A percentile compares a stretch with the other conserved stretches of the same genome.
Conservation (phyloP, 176 grass and related monocot species). For the Musa troglodytarum region DNA sequence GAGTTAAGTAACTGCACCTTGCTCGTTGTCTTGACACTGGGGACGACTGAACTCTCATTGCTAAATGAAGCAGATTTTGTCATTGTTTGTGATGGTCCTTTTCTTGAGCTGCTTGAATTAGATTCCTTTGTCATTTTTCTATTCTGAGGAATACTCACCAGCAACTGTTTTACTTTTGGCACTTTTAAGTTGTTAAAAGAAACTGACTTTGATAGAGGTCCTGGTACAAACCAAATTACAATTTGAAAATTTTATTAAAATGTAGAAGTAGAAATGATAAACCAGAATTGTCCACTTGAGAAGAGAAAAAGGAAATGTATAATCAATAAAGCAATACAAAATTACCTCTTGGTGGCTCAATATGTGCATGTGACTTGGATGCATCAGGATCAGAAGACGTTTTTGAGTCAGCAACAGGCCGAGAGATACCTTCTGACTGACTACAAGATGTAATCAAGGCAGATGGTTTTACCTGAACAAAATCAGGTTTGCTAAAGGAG, state of each 20-base stretch:
- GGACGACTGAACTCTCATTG: constrained; percentile 29
- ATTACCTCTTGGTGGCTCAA: constrained; percentile 40
- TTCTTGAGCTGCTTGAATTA: constrained; percentile 38
- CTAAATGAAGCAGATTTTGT: constrained; percentile 64
- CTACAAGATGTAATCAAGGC: not conserved
- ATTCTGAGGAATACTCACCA: constrained; percentile 51
- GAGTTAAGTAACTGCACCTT: constrained; percentile 32
- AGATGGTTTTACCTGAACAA: constrained; percentile 43
- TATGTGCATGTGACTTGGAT: constrained; percentile 26
- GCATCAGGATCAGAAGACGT: constrained; percentile 26
- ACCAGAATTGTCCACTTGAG: not conserved
- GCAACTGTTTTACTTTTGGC: constrained; percentile 86
- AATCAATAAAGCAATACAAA: constrained; percentile 1
- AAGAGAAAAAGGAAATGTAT: not conserved
- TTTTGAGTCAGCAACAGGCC: constrained; percentile 14
- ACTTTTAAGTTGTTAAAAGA: constrained; percentile 87
- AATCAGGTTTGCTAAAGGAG: constrained; percentile 26
- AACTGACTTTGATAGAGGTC: constrained; percentile 50
- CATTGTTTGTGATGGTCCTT: constrained; percentile 28
- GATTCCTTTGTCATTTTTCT: constrained; percentile 45
- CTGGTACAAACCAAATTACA: constrained; percentile 18
- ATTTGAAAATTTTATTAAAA: constrained; percentile 5
- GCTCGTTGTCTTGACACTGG: constrained; percentile 19
- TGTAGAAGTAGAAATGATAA: not conserved
- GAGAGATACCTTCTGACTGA: not conserved